phyloP scores from a whole-genome alignment of 1,139 yeast genomes.

The Yamadazyma buinensis region DNA sequence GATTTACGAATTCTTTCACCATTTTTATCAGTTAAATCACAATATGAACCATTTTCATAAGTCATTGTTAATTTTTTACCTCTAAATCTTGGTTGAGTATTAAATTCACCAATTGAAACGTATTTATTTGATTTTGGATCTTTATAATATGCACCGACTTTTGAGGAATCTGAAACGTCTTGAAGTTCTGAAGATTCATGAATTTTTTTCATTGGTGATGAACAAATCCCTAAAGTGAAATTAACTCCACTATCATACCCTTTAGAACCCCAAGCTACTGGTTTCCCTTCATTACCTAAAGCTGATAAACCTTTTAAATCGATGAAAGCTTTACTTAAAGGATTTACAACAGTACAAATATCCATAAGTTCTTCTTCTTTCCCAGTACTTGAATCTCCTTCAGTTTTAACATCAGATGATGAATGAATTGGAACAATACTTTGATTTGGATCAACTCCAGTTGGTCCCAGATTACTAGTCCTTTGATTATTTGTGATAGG shows the following conservation, averaged over 20 bases:
- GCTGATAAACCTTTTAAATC: constrained; percentile 53
- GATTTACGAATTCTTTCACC: constrained; percentile 53
- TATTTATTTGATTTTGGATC: constrained; percentile 48
- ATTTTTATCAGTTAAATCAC: constrained; percentile 36
- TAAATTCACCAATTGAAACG: constrained; percentile 63
- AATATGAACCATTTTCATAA: constrained; percentile 69
- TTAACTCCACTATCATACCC: constrained; percentile 73
- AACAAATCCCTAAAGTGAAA: constrained; percentile 78
- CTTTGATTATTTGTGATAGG: too few relatives aligned
- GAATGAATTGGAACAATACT: too few relatives aligned
- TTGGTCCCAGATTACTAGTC: too few relatives aligned
- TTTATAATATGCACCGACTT: constrained; percentile 66
- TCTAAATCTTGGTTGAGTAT: constrained; percentile 58
- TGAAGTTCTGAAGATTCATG: constrained; percentile 30
- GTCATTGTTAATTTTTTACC: constrained; percentile 71
- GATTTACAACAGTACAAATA: constrained; percentile 55
- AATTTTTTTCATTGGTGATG: constrained; percentile 50
- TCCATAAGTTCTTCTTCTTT: constrained; percentile 16
- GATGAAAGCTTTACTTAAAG: constrained; percentile 50
- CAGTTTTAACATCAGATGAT: too few relatives aligned
- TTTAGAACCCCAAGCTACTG: constrained; percentile 60
- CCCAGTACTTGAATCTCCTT: background rate
- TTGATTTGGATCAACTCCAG: too few relatives aligned
- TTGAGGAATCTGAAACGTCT: constrained; percentile 43
- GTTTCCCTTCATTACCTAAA: constrained; percentile 36